A percentile compares a stretch with the other conserved stretches of the same genome.
Conservation (phyloP, 257 asterid genomes). For the Primulina huaijiensis region DNA sequence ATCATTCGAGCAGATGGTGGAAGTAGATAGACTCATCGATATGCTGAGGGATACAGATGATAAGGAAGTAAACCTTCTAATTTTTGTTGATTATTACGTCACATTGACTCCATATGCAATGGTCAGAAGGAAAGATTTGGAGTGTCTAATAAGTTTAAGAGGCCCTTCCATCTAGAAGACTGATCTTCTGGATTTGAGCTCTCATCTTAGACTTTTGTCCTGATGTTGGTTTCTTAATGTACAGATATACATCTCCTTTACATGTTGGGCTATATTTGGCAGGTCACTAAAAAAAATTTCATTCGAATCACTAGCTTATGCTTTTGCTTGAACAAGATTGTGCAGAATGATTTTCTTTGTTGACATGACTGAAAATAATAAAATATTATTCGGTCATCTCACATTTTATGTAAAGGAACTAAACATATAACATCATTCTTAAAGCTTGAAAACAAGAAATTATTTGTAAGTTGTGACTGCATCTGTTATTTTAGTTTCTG, state of each 20-base stretch:
- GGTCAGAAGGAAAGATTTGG: neutral
- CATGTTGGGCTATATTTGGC: slow-evolving; percentile 4
- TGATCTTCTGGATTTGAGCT: neutral
- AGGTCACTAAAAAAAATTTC: neutral
- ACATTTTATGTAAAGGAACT: too few species aligned
- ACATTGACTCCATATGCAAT: neutral
- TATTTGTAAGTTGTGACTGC: neutral
- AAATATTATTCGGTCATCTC: neutral
- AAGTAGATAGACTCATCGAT: slow-evolving; percentile 82
- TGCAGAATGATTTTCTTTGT: slow-evolving; percentile 11
- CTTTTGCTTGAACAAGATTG: slow-evolving; percentile 1
- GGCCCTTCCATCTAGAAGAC: neutral
- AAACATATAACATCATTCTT: neutral
- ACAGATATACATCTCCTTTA: neutral
- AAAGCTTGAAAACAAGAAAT: neutral
- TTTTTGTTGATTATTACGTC: neutral
- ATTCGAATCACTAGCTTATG: neutral
- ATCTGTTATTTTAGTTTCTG: neutral
- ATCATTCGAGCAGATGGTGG: slow-evolving; percentile 77
- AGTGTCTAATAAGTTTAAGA: neutral
- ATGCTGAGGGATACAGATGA: slow-evolving; percentile 76
- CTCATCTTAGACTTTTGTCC: neutral
- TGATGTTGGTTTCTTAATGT: neutral
- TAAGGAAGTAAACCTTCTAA: slow-evolving; percentile 56
- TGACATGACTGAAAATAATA: neutral